phyloP scores from a whole-genome alignment of 768 basidiomycete genomes.

The Pisolithus albus region DNA sequence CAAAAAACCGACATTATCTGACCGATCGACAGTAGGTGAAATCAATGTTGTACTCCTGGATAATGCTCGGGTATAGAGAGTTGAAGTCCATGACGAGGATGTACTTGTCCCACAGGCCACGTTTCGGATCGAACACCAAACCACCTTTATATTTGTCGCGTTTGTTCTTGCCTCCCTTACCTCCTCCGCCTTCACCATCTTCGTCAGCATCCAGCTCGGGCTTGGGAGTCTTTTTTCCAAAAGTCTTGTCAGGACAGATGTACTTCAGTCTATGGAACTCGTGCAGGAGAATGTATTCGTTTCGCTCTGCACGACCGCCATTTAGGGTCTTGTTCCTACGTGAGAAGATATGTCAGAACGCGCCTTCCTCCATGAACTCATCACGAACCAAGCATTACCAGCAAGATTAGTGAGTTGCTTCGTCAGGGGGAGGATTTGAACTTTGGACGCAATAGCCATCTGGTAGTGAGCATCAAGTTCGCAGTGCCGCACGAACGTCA shows the following conservation, averaged over 20 bases:
- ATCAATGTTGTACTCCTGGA: constrained; percentile 99
- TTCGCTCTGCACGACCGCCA: constrained; percentile 96
- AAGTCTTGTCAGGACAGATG: constrained; percentile 92
- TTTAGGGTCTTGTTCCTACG: constrained; percentile 93
- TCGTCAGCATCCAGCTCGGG: constrained; percentile 48
- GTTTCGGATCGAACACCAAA: constrained; percentile 93
- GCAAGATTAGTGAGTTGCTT: constrained; percentile 92
- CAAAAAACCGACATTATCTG: constrained; percentile 42
- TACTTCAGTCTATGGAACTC: constrained; percentile 97
- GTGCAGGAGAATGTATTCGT: constrained; percentile 97
- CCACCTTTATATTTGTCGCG: constrained; percentile 98
- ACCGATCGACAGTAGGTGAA: constrained; percentile 90
- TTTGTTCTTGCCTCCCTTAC: constrained; percentile 55
- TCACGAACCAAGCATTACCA: constrained; percentile 86
- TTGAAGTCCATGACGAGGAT: constrained; percentile 99
- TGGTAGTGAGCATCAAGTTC: constrained; percentile 95
- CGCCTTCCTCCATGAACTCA: neutral
- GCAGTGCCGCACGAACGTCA: constrained; percentile 89
- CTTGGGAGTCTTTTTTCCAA: constrained; percentile 65
- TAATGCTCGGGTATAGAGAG: constrained; percentile 97
- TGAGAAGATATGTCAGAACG: neutral
- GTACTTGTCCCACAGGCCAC: constrained; percentile 92
- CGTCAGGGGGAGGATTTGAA: constrained; percentile 89
- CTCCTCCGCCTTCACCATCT: constrained; percentile 37
- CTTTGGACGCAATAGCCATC: constrained; percentile 93